Base-by-base conservation (phyloP, 441 rosid species). In the Codiaeum variegatum region DNA sequence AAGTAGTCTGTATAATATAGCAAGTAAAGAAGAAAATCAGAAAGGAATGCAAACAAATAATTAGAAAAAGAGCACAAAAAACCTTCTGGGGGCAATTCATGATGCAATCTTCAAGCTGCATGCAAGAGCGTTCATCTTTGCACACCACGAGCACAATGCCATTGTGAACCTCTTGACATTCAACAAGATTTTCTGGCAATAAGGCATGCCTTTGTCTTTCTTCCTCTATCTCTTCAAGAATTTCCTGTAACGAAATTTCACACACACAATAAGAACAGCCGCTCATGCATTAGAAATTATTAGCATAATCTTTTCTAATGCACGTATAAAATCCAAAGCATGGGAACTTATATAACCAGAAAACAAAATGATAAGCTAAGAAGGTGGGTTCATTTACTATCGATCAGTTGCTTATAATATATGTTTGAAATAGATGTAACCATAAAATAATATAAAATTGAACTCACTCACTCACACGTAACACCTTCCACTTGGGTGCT, bases 401-500 rank as follows among this genome's bases (percentile, higher is more conserved):
- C 36, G 2, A 2, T 42, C 60, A 63, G 15, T 54, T 28, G 47
- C 56, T 52, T 44, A n/a, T 3, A 46, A 13, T 70, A 29, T 23
- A 47, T 52, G 55, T 6, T 69, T 4, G 55, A 23, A 56, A 65
- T 3, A 64, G 62, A 13, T 31, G 13, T 8, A 40, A 51, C 26
- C 28, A 64, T 42, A 55, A 47, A 32, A 69, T 26, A 49, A 77
- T 75, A 72, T 49, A 78, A 75, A 83, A 72, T 77, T 83, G 75
- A 81, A 88, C 87, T 88, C 89, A 86, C 88, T 88, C 89, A 86
- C 99, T 90, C 97, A 92, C 98, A 82, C 94, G 92, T 86, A 95
- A 91, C 81, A 91, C 96, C 84, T 90, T 95, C 97, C 99, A 95
- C 84, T 95, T 91, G 9, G 99, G 98, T 68, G 99, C 84, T 82